These are phyloP conservation scores for Cyanodermella asteris DNA, from an alignment of 2,329 filamentous ascomycete genomes.

Conservation along the genomic window DNA sequence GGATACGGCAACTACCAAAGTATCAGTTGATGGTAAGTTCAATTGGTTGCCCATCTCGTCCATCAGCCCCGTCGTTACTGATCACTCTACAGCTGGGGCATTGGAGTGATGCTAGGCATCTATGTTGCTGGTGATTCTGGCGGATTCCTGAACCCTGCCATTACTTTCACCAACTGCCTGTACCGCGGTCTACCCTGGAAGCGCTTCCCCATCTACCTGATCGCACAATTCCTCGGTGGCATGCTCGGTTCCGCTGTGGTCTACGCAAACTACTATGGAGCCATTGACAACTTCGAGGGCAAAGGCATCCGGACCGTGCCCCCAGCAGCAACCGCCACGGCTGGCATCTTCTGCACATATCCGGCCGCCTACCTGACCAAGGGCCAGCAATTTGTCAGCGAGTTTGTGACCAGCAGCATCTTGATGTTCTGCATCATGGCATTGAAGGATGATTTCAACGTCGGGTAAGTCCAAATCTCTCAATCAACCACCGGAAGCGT, in stretches of 20 bases:
- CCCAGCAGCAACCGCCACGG: slow-evolving; percentile 35
- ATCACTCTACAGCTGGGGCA: slow-evolving; percentile 16
- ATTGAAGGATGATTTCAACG: slow-evolving; percentile 32
- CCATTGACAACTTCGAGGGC: slow-evolving; percentile 43
- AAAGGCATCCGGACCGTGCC: slow-evolving; percentile 39
- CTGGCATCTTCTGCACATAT: slow-evolving; percentile 53
- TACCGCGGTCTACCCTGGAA: slow-evolving; percentile 47
- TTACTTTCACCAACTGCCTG: slow-evolving; percentile 47
- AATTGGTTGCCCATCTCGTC: background rate
- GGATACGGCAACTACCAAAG: slow-evolving; percentile 25
- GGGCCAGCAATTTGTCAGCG: slow-evolving; percentile 47
- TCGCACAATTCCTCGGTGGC: slow-evolving; percentile 45
- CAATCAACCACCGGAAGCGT: too few relatives aligned
- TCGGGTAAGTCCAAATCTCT: too few relatives aligned
- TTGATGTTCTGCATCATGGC: slow-evolving; percentile 54
- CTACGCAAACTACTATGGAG: slow-evolving; percentile 41
- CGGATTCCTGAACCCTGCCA: slow-evolving; percentile 48
- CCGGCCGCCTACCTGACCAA: slow-evolving; percentile 36
- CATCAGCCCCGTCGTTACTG: slow-evolving; percentile 1
- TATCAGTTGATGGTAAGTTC: slow-evolving; percentile 28
- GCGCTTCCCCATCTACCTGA: slow-evolving; percentile 44
- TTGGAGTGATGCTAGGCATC: slow-evolving; percentile 47
- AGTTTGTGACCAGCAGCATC: slow-evolving; percentile 45
- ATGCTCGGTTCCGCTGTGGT: slow-evolving; percentile 39
- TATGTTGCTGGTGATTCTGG: slow-evolving; percentile 45